Evolutionary conservation across 208 protist species (phyloP), one percentile per base, ranked within the genome.

Genomic region (Acanthamoeba triangularis): DNA sequence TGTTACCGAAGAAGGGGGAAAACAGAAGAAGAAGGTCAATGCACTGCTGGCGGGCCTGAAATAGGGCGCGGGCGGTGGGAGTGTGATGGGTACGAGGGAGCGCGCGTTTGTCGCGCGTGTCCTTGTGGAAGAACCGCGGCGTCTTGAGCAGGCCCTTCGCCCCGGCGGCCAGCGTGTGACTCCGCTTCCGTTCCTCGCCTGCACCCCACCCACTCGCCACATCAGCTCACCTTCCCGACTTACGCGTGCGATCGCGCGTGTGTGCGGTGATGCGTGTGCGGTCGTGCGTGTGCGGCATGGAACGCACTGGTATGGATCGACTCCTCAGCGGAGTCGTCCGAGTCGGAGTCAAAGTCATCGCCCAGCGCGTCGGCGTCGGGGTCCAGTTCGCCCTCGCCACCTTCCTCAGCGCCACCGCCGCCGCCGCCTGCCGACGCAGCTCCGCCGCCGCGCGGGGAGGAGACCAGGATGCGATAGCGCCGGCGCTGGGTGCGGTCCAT

Each of bases 61-160:
- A 0, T 56, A 14, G 52, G 18, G 52, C 28, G 25, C 65, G 25
- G 67, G 6, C 7, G 1, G 28, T 3, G 33, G 2, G 35, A 11
- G 69, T 8, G 25, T 16, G 65, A 33, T 18, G 65, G 8, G 30
- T 72, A 72, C 65, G 65, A 33, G 65, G 65, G n/a, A 72, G 65
- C 14, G 74, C 37, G 18, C 78, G 37, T 41, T 87, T 87, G 28
- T 87, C 78, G 6, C 78, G 78, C 6, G 47, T 10, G 25, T 87
- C 69, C 69, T 78, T 78, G n/a, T 78, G 69, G 14, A 78, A 87
- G 78, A 87, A 87, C 1, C 37, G 18, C 13, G n/a, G 78, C 5
- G 78, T 28, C 78, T 87, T 87, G 49, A 87, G 78, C 37, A 87
- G 78, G 8, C 78, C 78, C 44, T 87, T 87, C 18, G 78, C 78